Percentiles rank a stretch among this genome's conserved stretches.
Conservation (phyloP, 345 rosid species). For the Aurinia saxatilis region DNA sequence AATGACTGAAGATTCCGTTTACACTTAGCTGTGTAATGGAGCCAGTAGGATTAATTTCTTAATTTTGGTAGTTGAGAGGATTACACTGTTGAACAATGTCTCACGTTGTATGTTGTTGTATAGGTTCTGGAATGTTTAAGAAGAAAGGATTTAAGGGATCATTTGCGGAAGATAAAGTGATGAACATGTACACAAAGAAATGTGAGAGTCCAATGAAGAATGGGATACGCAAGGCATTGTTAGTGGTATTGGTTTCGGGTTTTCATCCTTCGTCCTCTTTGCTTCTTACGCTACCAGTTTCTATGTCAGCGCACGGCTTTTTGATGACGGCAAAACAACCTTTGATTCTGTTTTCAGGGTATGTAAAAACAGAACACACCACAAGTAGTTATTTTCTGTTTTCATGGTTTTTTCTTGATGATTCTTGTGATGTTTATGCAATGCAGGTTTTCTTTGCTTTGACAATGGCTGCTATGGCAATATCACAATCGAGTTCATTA, state of each 20-base stretch:
- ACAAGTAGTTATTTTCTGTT: background rate
- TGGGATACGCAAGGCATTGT: slow-evolving; percentile 64
- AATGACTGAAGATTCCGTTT: too few species aligned
- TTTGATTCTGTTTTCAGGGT: slow-evolving; percentile 62
- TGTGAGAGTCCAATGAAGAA: slow-evolving; percentile 72
- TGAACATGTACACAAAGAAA: slow-evolving; percentile 60
- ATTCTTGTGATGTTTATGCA: background rate
- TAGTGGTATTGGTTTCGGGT: slow-evolving; percentile 68
- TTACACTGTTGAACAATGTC: too few species aligned
- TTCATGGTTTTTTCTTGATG: background rate
- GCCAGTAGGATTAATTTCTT: too few species aligned
- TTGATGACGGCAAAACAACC: slow-evolving; percentile 42
- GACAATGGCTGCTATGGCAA: too few species aligned
- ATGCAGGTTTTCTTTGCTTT: too few species aligned
- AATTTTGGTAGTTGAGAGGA: too few species aligned
- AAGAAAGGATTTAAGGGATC: too few species aligned
- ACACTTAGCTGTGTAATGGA: too few species aligned
- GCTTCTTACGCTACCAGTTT: slow-evolving; percentile 56
- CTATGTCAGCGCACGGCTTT: slow-evolving; percentile 68
- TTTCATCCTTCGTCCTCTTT: slow-evolving; percentile 54
- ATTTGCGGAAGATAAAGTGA: slow-evolving; percentile 83
- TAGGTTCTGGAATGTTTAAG: too few species aligned
- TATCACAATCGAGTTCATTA: too few species aligned
- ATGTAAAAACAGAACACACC: background rate
- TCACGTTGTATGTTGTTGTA: too few species aligned